Evolutionary conservation across 1,284 basidiomycete genomes (phyloP).

Genomic region (Neotropicomus parvogracilis): DNA sequence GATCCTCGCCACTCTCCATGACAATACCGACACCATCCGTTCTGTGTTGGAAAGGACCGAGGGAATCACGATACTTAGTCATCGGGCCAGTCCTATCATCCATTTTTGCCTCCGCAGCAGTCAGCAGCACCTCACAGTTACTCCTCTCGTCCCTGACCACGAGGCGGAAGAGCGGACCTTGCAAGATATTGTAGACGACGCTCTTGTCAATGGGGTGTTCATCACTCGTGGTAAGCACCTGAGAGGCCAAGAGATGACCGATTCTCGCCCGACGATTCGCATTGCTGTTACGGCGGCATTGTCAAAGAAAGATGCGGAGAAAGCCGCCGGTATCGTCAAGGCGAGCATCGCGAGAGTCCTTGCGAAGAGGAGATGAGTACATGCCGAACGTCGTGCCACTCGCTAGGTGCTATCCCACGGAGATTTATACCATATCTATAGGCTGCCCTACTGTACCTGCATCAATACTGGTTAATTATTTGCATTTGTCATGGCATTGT

Average conservation of each 20-base stretch:
- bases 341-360: slow-evolving; percentile 72
- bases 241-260: slow-evolving; percentile 78
- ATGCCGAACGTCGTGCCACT: background rate
- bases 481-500: background rate
- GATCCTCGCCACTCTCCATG: slow-evolving; percentile 71
- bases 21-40: slow-evolving; percentile 78
- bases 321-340: slow-evolving; percentile 77
- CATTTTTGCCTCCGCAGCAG: slow-evolving; percentile 70
- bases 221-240: slow-evolving; percentile 80
- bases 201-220: slow-evolving; percentile 72
- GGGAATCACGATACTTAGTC: slow-evolving; percentile 80
- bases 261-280: slow-evolving; percentile 82
- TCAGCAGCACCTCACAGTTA: slow-evolving; percentile 28
- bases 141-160: slow-evolving; percentile 45
- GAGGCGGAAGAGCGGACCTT: slow-evolving; percentile 74
- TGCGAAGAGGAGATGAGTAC: slow-evolving; percentile 40
- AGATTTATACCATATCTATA: slow-evolving; percentile 26
- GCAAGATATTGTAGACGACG: slow-evolving; percentile 88
- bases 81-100: slow-evolving; percentile 82
- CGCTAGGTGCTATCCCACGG: background rate
- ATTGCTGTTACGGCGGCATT: slow-evolving; percentile 78
- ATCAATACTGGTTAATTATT: slow-evolving; percentile 5
- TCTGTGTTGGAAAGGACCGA: slow-evolving; percentile 77
- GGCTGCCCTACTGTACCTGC: slow-evolving; percentile 14
- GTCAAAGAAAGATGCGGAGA: slow-evolving; percentile 88